phyloP scores from a whole-genome alignment of 176 grass and related monocot genomes.

The Musa beccarii region DNA sequence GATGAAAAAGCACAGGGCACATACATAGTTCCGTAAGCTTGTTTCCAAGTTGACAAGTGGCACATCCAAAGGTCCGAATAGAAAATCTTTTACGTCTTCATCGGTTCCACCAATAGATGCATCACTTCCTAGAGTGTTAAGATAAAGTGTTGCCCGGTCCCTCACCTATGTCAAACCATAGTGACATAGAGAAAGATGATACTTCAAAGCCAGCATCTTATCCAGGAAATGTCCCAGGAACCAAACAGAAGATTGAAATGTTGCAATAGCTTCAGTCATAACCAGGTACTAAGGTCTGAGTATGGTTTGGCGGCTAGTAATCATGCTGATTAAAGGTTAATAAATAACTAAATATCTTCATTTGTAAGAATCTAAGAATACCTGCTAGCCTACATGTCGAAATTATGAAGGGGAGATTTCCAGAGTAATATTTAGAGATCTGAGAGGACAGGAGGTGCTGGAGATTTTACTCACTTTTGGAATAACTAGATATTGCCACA shows the following conservation, averaged over 20 bases:
- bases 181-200: neutral
- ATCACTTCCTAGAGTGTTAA: constrained; percentile 67
- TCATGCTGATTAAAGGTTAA: neutral
- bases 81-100: constrained; percentile 78
- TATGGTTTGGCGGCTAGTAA: neutral
- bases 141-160: constrained; percentile 83
- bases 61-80: constrained; percentile 91
- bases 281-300: neutral
- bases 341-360: too few relatives aligned
- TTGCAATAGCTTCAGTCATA: too few relatives aligned
- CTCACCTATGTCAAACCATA: constrained; percentile 47
- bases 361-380: neutral
- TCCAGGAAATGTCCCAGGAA: too few relatives aligned
- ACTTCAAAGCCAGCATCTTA: too few relatives aligned
- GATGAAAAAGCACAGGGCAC: constrained; percentile 13
- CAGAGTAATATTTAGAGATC: too few relatives aligned
- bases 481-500: too few relatives aligned
- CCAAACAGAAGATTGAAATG: too few relatives aligned
- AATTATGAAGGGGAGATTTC: neutral
- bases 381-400: neutral
- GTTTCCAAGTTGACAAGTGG: constrained; percentile 90
- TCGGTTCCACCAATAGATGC: constrained; percentile 56
- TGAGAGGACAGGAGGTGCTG: too few relatives aligned
- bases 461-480: too few relatives aligned
- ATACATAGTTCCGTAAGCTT: constrained; percentile 77